Evolutionary conservation across 305 asterid species (phyloP).

Genomic region (Solanum chacoense): DNA sequence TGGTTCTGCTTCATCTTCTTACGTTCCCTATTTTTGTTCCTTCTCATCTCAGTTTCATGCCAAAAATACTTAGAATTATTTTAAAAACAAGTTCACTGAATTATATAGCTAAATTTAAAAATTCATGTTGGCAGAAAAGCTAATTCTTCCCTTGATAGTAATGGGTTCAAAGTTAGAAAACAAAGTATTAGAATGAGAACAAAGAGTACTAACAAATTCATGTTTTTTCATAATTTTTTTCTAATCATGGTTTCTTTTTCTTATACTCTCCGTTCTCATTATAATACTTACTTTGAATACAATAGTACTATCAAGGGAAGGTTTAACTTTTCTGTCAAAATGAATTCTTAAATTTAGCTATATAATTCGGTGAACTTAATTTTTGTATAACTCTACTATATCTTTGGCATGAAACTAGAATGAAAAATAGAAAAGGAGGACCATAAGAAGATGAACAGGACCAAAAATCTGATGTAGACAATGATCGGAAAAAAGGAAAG

Average conservation of each 20-base stretch:
- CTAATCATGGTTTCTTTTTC: not conserved
- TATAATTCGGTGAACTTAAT: not conserved
- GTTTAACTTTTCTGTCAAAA: not conserved
- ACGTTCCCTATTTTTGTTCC: not conserved
- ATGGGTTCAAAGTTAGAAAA: not conserved
- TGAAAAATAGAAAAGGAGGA: too few relatives aligned
- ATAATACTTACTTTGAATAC: not conserved
- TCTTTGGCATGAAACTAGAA: too few relatives aligned
- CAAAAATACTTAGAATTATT: not conserved
- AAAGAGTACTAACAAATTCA: not conserved
- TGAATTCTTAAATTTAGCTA: not conserved
- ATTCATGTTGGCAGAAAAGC: not conserved
- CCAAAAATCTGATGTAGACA: not conserved
- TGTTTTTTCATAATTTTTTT: too few relatives aligned
- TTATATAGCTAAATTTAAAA: not conserved
- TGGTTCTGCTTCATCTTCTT: not conserved
- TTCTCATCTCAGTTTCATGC: not conserved
- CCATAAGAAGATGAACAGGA: not conserved
- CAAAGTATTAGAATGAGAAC: not conserved
- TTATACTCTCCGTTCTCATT: not conserved
- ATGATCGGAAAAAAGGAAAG: not conserved
- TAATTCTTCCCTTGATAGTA: not conserved
- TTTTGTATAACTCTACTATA: not conserved
- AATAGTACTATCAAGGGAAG: not conserved
- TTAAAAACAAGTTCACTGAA: not conserved